Percentiles rank a stretch among this genome's conserved stretches.
Evolutionary conservation across 2,329 filamentous ascomycete genomes (phyloP).

Genomic region (Pseudohalonectria lignicola): DNA sequence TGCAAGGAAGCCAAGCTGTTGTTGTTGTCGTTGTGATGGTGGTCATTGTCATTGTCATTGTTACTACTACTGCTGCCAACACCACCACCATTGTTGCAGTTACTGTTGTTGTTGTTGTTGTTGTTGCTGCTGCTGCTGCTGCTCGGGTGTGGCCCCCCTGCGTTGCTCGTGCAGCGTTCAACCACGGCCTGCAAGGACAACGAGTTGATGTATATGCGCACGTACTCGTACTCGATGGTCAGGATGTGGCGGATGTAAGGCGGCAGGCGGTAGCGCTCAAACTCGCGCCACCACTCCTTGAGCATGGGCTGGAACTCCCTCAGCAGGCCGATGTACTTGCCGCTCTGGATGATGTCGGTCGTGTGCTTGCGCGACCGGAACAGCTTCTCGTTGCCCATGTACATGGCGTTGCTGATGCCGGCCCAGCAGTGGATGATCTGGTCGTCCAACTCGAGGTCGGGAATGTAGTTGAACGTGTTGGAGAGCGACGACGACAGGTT

Average conservation of each 20-base stretch:
- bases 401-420: conserved; percentile 85
- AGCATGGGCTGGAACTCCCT: conserved; percentile 73
- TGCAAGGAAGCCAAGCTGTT: no score
- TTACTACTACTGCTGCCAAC: conserved; percentile 3
- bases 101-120: neutral
- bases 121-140: conserved; percentile 15
- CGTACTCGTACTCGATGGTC: conserved; percentile 91
- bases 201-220: conserved; percentile 89
- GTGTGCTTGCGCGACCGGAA: conserved; percentile 85
- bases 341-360: conserved; percentile 76
- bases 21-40: conserved; percentile 21
- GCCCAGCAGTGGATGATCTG: conserved; percentile 83
- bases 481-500: conserved; percentile 40
- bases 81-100: conserved; percentile 1
- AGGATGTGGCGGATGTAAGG: conserved; percentile 64
- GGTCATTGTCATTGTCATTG: no score
- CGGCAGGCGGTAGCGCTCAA: conserved; percentile 64
- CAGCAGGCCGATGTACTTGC: conserved; percentile 71
- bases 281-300: conserved; percentile 67
- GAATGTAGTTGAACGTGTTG: conserved; percentile 54
- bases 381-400: conserved; percentile 76
- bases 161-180: conserved; percentile 77
- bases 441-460: conserved; percentile 55
- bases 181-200: conserved; percentile 90
- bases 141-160: conserved; percentile 19